Percentiles rank a stretch among this genome's conserved stretches.
Evolutionary conservation across 148 eudicot species (phyloP).

Genomic region (Cornus controversa): DNA sequence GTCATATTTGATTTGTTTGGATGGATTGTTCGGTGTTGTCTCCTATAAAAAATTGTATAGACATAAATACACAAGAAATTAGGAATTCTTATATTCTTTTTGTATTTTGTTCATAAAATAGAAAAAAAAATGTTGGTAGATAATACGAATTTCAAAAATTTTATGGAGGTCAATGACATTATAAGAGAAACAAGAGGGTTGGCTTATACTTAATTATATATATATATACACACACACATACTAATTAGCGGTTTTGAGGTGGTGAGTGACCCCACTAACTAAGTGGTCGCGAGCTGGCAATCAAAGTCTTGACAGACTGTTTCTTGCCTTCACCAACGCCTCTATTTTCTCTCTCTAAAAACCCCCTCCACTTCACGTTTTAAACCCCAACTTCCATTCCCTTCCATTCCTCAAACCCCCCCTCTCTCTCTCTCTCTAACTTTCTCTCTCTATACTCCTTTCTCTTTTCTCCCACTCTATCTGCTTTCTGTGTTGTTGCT

Average conservation of each 20-base stretch:
- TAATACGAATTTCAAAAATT: no score
- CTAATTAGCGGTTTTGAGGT: not conserved
- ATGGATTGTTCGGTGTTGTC: no score
- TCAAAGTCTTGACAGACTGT: constrained; percentile 57
- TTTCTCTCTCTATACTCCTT: not conserved
- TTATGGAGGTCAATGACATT: not conserved
- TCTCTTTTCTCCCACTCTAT: not conserved
- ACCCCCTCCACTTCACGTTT: not conserved
- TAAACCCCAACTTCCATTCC: not conserved
- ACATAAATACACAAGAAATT: no score
- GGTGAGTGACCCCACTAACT: constrained; percentile 35
- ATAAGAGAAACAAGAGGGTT: no score
- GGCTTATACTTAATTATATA: no score
- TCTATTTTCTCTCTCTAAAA: constrained; percentile 3
- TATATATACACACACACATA: no score
- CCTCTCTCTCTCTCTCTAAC: not conserved
- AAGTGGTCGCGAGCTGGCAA: constrained; percentile 62
- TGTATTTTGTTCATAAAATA: no score
- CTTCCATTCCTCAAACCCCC: not conserved
- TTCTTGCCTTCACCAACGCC: constrained; percentile 17
- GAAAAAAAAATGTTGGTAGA: not conserved
- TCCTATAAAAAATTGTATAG: no score
- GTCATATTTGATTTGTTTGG: no score
- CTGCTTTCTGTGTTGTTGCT: constrained; percentile 7
- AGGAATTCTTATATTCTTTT: no score